These are phyloP conservation scores for Melanopsichium pennsylvanicum DNA, from an alignment of 1,284 basidiomycete genomes.

Conservation along the genomic window DNA sequence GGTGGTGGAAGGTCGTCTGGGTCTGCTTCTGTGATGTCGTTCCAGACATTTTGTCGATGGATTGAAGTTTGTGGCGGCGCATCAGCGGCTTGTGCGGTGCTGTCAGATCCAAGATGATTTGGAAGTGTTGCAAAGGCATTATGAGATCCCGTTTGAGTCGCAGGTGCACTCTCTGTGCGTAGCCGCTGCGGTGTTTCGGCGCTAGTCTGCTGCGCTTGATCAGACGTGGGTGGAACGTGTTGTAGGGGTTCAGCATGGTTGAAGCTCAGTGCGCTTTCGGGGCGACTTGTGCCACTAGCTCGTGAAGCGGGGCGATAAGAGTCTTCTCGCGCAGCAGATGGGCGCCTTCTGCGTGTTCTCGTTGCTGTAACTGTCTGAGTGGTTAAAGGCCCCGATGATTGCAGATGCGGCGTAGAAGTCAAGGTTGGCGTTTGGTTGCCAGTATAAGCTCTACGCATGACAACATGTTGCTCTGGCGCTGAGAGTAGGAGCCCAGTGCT, in stretches of 20 bases:
- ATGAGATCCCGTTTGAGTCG: constrained; percentile 13
- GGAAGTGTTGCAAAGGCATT: constrained; percentile 13
- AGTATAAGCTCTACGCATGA: constrained; percentile 35
- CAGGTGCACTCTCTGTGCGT: constrained; percentile 39
- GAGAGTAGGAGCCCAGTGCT: constrained; percentile 13
- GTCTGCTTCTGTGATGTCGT: constrained; percentile 46
- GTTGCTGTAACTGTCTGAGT: constrained; percentile 10
- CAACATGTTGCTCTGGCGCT: constrained; percentile 10
- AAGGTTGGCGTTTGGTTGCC: constrained; percentile 33
- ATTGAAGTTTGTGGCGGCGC: constrained; percentile 23
- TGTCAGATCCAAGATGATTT: background rate
- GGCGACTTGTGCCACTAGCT: constrained; percentile 27
- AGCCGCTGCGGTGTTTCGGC: constrained; percentile 1
- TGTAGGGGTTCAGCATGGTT: constrained; percentile 5
- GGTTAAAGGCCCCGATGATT: constrained; percentile 4
- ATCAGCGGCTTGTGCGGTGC: background rate
- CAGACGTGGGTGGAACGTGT: background rate
- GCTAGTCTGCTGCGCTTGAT: background rate
- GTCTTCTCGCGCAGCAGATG: constrained; percentile 18
- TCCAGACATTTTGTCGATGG: constrained; percentile 49
- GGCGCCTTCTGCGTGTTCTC: constrained; percentile 15
- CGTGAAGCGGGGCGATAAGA: constrained; percentile 31
- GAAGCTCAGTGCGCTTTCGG: constrained; percentile 18
- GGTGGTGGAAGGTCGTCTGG: constrained; percentile 49
- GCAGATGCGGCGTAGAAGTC: constrained; percentile 13